These are phyloP conservation scores for Dryadomyces quercus-mongolicae DNA, from an alignment of 2,329 filamentous ascomycete genomes.

Conservation along the genomic window DNA sequence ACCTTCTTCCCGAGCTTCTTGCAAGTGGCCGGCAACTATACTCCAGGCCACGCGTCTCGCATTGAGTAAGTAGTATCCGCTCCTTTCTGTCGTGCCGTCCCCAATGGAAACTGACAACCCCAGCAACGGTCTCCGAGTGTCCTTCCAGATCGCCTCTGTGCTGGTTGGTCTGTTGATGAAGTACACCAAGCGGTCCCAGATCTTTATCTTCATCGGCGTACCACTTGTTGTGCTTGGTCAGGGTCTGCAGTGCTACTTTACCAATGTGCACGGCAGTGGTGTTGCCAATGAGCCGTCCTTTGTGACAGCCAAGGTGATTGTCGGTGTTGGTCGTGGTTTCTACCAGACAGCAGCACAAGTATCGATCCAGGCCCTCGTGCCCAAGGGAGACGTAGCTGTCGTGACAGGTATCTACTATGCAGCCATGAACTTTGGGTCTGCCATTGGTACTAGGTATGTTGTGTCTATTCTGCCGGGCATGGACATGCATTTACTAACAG, in stretches of 20 bases:
- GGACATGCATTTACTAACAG: not conserved
- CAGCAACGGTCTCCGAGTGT: constrained; percentile 39
- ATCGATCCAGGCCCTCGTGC: constrained; percentile 27
- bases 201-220: constrained; percentile 48
- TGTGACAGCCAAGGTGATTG: constrained; percentile 47
- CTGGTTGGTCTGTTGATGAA: constrained; percentile 44
- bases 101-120: constrained; percentile 9
- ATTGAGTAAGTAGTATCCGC: constrained; percentile 19
- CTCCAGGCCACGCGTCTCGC: constrained; percentile 41
- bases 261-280: constrained; percentile 39
- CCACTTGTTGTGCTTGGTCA: constrained; percentile 50
- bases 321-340: constrained; percentile 51
- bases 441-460: constrained; percentile 31
- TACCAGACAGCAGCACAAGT: constrained; percentile 39
- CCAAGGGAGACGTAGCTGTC: constrained; percentile 44
- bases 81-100: not conserved
- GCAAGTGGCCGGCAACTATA: constrained; percentile 47
- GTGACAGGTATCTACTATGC: constrained; percentile 51
- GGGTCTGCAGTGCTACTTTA: constrained; percentile 41
- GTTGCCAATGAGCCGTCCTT: constrained; percentile 37
- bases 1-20: constrained; percentile 21
- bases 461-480: constrained; percentile 15
- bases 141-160: constrained; percentile 43
- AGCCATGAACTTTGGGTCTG: constrained; percentile 47
- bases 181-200: constrained; percentile 45